phyloP scores from a whole-genome alignment of 179 eudicot species.

The Heliamphora pulchella region DNA sequence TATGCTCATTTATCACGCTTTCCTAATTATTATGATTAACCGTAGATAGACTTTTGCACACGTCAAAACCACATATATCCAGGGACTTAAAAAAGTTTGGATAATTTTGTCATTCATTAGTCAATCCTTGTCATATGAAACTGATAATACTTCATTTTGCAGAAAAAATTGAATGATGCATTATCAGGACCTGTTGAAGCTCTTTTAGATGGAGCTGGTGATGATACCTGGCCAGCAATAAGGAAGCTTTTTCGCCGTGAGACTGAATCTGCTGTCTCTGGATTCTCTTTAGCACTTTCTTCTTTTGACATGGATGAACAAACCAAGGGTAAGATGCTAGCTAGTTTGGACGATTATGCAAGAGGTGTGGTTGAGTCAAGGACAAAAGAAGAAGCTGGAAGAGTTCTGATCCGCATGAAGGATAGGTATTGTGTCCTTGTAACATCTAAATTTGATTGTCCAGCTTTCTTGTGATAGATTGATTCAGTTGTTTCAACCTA shows the following conservation, averaged over 20 bases:
- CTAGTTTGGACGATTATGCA: constrained; percentile 55
- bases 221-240: constrained; percentile 93
- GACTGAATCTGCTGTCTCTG: constrained; percentile 66
- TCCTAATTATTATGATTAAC: too few relatives aligned
- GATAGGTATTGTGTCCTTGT: constrained; percentile 48
- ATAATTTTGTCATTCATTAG: too few relatives aligned
- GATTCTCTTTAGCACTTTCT: constrained; percentile 63
- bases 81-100: background rate
- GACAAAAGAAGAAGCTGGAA: constrained; percentile 91
- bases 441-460: background rate
- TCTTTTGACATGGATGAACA: constrained; percentile 76
- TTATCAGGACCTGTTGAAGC: constrained; percentile 84
- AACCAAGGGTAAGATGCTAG: constrained; percentile 52
- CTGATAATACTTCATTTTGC: constrained; percentile 21
- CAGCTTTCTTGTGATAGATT: background rate
- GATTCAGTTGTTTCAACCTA: too few relatives aligned
- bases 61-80: constrained; percentile 1
- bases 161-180: constrained; percentile 70
- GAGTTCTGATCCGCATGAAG: constrained; percentile 84
- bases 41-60: background rate
- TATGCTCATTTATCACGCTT: too few relatives aligned
- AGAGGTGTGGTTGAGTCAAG: constrained; percentile 72
- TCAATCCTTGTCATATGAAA: background rate
- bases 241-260: constrained; percentile 70
- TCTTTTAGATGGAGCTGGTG: constrained; percentile 75